A percentile compares a stretch with the other conserved stretches of the same genome.
Evolutionary conservation across 805 yeast genomes (phyloP).

Genomic region (Hanseniaspora thailandica): DNA sequence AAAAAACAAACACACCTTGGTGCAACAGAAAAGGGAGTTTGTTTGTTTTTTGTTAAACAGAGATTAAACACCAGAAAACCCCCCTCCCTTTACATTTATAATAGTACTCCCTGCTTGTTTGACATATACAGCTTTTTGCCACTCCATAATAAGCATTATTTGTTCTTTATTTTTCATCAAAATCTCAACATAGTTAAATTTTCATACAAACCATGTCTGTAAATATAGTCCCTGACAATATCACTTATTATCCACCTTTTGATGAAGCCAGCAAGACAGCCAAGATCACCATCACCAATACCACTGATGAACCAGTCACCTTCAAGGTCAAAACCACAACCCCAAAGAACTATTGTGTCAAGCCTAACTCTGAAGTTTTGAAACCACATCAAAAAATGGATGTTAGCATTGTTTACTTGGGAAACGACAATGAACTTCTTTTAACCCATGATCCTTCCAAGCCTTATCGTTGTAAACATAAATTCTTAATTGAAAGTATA

Average conservation of each 20-base stretch:
- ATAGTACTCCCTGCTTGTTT: no score
- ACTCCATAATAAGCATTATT: no score
- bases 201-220: conserved; percentile 22
- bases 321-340: conserved; percentile 98
- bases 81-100: no score
- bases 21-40: background rate
- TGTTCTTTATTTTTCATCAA: background rate
- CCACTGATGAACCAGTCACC: conserved; percentile 51
- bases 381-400: conserved; percentile 61
- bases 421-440: conserved; percentile 48
- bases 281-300: conserved; percentile 40
- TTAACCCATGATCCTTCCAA: conserved; percentile 34
- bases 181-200: no score
- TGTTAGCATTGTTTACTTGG: conserved; percentile 77
- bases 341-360: conserved; percentile 87
- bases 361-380: conserved; percentile 83
- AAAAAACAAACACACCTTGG: background rate
- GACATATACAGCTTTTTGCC: no score
- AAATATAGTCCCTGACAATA: conserved; percentile 59
- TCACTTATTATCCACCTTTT: conserved; percentile 74
- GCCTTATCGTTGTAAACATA: conserved; percentile 71
- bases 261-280: conserved; percentile 54
- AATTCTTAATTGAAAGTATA: conserved; percentile 77
- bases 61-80: background rate
- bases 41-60: background rate